Conservation (phyloP, 2,329 filamentous ascomycete genomes). For the Amauroascus niger region DNA sequence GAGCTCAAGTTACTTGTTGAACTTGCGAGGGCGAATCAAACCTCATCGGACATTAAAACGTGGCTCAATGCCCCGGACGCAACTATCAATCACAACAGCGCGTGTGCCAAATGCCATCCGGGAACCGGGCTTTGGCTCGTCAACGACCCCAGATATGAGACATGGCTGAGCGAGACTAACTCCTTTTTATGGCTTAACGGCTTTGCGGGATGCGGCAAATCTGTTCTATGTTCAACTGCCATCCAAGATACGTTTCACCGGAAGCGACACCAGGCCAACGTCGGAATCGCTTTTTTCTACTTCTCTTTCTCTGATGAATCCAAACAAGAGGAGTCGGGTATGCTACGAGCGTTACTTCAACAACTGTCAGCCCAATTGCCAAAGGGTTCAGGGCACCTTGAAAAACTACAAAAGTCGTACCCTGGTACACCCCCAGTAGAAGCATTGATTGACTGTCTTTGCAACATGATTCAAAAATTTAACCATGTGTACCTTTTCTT, state of each 20-base stretch:
- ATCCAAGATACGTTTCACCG: conserved; percentile 20
- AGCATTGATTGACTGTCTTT: too few species aligned
- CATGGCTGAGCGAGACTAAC: conserved; percentile 21
- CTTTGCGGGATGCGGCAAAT: conserved; percentile 28
- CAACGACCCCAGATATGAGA: conserved; percentile 16
- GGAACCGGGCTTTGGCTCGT: conserved; percentile 30
- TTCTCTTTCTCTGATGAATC: conserved; percentile 24
- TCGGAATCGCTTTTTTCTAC: conserved; percentile 25
- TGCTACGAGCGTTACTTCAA: conserved; percentile 23
- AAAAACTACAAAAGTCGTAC: too few species aligned
- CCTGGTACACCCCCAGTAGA: too few species aligned
- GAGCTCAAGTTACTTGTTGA: neutral
- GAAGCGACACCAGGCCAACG: neutral
- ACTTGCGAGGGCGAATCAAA: neutral
- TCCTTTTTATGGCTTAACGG: conserved; percentile 27
- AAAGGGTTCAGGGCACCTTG: conserved; percentile 11
- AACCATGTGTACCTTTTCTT: too few species aligned
- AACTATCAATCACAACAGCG: conserved; percentile 28
- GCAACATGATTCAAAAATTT: too few species aligned
- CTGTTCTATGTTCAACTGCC: conserved; percentile 26
- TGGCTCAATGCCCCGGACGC: conserved; percentile 35
- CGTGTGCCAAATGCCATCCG: conserved; percentile 25
- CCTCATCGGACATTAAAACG: conserved; percentile 16
- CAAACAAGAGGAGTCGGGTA: conserved; percentile 20
- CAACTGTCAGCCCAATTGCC: conserved; percentile 18